Conservation (phyloP, 208 protist species). For the Trichomonas tenax region DNA sequence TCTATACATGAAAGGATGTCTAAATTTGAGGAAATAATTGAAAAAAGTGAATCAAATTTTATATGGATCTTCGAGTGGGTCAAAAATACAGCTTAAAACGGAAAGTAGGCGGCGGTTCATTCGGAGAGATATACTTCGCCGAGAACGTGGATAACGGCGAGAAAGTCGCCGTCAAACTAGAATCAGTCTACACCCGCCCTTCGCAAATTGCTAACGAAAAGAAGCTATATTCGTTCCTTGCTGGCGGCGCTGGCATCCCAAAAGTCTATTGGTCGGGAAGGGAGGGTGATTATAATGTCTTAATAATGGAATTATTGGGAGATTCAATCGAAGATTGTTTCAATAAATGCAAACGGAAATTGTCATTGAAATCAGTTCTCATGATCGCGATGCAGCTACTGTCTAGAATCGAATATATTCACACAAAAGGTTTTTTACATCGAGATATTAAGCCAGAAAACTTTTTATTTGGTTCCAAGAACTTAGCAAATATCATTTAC, state of each 20-base stretch:
- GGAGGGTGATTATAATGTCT: conserved; percentile 89
- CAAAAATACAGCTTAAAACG: conserved; percentile 71
- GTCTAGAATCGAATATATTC: conserved; percentile 58
- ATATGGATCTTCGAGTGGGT: conserved; percentile 68
- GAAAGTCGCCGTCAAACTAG: conserved; percentile 70
- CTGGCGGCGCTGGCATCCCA: conserved; percentile 74
- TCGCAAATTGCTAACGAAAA: conserved; percentile 92
- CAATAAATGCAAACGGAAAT: conserved; percentile 61
- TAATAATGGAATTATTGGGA: conserved; percentile 95
- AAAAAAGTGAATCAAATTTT: not conserved
- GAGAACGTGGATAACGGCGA: conserved; percentile 45
- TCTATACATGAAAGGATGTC: too few species aligned
- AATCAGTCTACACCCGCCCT: conserved; percentile 57
- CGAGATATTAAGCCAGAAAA: conserved; percentile 11
- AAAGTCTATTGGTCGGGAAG: conserved; percentile 75
- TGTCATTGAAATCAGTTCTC: conserved; percentile 90
- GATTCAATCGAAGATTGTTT: conserved; percentile 93
- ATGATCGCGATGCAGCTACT: conserved; percentile 93
- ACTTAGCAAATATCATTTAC: conserved; percentile 50
- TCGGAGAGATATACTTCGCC: conserved; percentile 74
- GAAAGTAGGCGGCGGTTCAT: conserved; percentile 90
- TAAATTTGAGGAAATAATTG: too few species aligned
- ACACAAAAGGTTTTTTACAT: not conserved
- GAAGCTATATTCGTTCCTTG: conserved; percentile 67
- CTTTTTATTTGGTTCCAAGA: conserved; percentile 74